Evolutionary conservation across 2,329 filamentous ascomycete species (phyloP), one percentile per base, ranked within the genome.

Genomic region (Calonectria hawksworthii): DNA sequence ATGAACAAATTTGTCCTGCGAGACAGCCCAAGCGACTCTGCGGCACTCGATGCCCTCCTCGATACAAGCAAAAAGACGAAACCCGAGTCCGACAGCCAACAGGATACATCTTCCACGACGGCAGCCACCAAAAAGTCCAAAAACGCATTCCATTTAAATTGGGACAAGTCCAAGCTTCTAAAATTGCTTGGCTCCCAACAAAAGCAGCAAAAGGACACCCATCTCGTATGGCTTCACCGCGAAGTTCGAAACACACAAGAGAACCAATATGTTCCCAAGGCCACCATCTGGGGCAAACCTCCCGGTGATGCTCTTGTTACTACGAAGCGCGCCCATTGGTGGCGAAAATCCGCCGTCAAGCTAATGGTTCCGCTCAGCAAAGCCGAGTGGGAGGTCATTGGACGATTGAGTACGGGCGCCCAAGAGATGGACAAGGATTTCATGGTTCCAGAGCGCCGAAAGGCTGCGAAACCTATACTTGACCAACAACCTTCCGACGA

Each of bases 341-440:
- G 90, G 89, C 86, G 83, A 47, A 72, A 72, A 5, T 79, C 86
- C 21, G 83, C 88, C 0, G 81, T 86, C 16, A 89, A 88, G 73
- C 75, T 92, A 9, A 83, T 91, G 78, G 89, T 90, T n/a, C 92
- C 92, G 0, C 73, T 93, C 21, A 86, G 86, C 9, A 83, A 81
- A 34, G 84, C 85, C 23, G 90, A 93, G 79, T 93, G 91, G 91
- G 86, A 92, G 18, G 80, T 87, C 18, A 82, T 93, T n/a, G 83
- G 83, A n/a, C 82, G 83, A 30, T 77, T 93, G 44, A 86, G 86
- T 4, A 75, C 79, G 10, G 91, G 88, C 1, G 83, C 83, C 32
- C 86, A 86, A 13, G 81, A 80, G 3, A 78, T 80, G 26, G 74
- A 75, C 4, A 82, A 28, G 13, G 61, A 86, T 38, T 88, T 87